Percentiles rank a stretch among this genome's conserved stretches.
Conservation (phyloP, 306 rosid species). For the Alnus glutinosa region DNA sequence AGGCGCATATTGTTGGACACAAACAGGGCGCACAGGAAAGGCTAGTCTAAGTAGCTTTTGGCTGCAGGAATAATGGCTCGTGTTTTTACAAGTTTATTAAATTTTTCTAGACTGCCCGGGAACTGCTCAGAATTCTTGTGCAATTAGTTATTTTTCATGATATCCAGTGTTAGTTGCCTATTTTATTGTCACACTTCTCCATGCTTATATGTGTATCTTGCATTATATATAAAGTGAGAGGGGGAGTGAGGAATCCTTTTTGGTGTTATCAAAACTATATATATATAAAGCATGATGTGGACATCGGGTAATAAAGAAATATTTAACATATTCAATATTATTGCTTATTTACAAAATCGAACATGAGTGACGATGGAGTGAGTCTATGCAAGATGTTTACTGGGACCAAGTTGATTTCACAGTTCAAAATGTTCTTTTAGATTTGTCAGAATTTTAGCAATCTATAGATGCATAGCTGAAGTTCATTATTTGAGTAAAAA, state of each 20-base stretch:
- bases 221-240: conserved; percentile 11
- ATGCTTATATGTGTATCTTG: neutral
- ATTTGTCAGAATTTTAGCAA: neutral
- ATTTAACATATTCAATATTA: neutral
- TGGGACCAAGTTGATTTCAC: neutral
- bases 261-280: neutral
- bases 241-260: conserved; percentile 18
- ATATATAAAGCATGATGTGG: neutral
- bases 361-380: neutral
- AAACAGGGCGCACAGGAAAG: conserved; percentile 87
- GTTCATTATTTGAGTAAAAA: neutral
- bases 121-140: conserved; percentile 7
- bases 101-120: neutral
- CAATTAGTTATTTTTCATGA: neutral
- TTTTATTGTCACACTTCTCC: neutral
- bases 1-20: conserved; percentile 79
- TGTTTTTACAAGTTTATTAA: conserved; percentile 4
- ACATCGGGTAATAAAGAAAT: neutral
- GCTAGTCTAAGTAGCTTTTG: conserved; percentile 39
- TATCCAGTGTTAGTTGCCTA: neutral
- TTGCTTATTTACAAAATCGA: neutral
- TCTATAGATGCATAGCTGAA: neutral
- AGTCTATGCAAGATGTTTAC: neutral
- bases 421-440: neutral
- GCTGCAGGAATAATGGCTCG: conserved; percentile 9